These are phyloP conservation scores for Ballota nigra DNA, from an alignment of 257 asterid genomes.

Conservation along the genomic window DNA sequence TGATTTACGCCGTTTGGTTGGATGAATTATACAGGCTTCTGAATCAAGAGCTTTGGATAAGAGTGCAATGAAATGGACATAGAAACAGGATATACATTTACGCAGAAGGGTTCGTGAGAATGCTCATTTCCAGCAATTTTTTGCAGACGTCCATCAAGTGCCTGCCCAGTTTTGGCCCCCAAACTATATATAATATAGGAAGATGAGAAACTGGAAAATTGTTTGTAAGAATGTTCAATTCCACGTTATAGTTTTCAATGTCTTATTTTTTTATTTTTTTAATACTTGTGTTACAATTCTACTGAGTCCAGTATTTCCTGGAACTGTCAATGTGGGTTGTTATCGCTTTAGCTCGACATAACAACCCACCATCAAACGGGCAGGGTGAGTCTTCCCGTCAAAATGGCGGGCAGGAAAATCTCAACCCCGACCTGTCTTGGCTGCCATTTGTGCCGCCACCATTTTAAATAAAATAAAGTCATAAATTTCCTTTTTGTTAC, in stretches of 20 bases:
- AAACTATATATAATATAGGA: background rate
- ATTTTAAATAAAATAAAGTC: background rate
- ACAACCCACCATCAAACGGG: background rate
- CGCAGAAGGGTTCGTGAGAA: background rate
- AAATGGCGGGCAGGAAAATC: background rate
- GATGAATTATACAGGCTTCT: background rate
- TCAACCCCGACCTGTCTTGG: background rate
- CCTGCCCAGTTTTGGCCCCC: constrained; percentile 4
- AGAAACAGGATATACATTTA: background rate
- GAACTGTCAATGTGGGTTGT: background rate
- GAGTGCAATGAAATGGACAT: background rate
- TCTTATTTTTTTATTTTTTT: background rate
- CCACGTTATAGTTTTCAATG: background rate
- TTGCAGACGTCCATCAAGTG: background rate
- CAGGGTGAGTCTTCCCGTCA: background rate
- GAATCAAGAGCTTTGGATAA: background rate
- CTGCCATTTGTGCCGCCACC: background rate
- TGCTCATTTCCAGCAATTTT: background rate
- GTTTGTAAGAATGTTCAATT: background rate
- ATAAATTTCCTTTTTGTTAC: background rate
- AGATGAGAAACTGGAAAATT: background rate
- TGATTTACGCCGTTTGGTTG: background rate
- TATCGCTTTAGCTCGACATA: background rate
- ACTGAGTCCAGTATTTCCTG: background rate
- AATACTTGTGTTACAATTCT: background rate